Percentiles rank a stretch among this genome's conserved stretches.
These are phyloP conservation scores for Boletus smithii DNA, from an alignment of 1,284 basidiomycete species.

Conservation along the genomic window DNA sequence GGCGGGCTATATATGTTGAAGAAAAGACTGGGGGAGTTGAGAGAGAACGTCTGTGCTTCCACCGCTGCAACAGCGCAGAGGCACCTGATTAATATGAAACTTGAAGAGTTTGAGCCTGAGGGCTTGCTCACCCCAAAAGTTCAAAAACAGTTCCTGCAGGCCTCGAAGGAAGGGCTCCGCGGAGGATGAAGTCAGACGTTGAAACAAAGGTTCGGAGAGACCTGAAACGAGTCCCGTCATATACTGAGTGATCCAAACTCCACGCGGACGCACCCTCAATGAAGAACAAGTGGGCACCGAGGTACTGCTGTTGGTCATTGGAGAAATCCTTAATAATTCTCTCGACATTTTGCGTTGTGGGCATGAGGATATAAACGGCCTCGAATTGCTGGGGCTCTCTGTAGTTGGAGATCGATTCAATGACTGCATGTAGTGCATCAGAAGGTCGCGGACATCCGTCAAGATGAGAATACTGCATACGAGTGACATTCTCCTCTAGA, in stretches of 20 bases:
- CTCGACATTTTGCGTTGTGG: slow-evolving; percentile 92
- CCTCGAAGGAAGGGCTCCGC: slow-evolving; percentile 69
- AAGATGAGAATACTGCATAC: slow-evolving; percentile 48
- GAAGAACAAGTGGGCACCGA: slow-evolving; percentile 91
- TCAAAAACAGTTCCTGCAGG: slow-evolving; percentile 82
- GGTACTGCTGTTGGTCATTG: slow-evolving; percentile 68
- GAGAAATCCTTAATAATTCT: slow-evolving; percentile 87
- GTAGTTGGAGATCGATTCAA: slow-evolving; percentile 70
- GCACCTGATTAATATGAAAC: slow-evolving; percentile 13
- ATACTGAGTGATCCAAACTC: background rate
- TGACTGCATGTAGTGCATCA: slow-evolving; percentile 46
- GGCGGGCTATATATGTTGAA: slow-evolving; percentile 86
- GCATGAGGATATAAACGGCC: slow-evolving; percentile 91
- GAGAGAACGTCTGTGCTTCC: slow-evolving; percentile 81
- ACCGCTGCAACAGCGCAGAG: slow-evolving; percentile 49
- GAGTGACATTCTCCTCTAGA: slow-evolving; percentile 89
- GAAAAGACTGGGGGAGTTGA: slow-evolving; percentile 75
- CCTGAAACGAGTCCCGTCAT: slow-evolving; percentile 39
- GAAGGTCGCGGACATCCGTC: slow-evolving; percentile 3
- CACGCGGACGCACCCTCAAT: slow-evolving; percentile 66
- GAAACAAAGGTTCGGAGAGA: slow-evolving; percentile 71
- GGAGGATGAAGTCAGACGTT: slow-evolving; percentile 66
- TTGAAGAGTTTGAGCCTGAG: background rate
- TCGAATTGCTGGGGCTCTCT: slow-evolving; percentile 83
- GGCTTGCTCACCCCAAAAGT: slow-evolving; percentile 72